Evolutionary conservation across 2,329 filamentous ascomycete genomes (phyloP).

Genomic region (Xylaria polymorpha): DNA sequence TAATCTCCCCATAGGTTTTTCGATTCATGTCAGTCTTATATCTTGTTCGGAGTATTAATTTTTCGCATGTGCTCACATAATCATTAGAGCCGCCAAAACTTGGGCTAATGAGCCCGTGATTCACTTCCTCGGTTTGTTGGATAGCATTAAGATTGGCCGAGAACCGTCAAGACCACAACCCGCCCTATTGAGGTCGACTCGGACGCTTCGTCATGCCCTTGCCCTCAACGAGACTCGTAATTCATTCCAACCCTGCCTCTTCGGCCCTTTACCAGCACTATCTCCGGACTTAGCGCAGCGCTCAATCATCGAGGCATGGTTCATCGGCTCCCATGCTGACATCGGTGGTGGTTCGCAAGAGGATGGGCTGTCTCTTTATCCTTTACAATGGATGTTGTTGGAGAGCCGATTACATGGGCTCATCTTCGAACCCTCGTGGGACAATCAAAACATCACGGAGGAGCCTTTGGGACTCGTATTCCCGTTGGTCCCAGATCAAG

Average conservation of each 20-base stretch:
- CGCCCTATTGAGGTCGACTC: slow-evolving; percentile 49
- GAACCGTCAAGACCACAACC: slow-evolving; percentile 46
- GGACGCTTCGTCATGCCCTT: slow-evolving; percentile 53
- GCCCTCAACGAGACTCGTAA: slow-evolving; percentile 54
- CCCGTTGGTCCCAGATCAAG: slow-evolving; percentile 28
- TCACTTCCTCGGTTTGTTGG: slow-evolving; percentile 54
- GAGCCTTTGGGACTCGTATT: slow-evolving; percentile 41
- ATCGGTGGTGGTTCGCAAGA: slow-evolving; percentile 52
- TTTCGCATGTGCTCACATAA: slow-evolving; percentile 22
- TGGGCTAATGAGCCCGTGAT: slow-evolving; percentile 49
- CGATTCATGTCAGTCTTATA: slow-evolving; percentile 35
- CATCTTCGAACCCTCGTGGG: slow-evolving; percentile 41
- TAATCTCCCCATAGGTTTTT: slow-evolving; percentile 33
- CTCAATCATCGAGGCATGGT: slow-evolving; percentile 55
- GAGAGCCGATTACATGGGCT: slow-evolving; percentile 51
- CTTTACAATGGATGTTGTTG: slow-evolving; percentile 56
- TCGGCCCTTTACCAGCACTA: slow-evolving; percentile 45
- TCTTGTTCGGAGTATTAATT: not conserved
- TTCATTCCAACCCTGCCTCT: slow-evolving; percentile 38
- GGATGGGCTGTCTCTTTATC: slow-evolving; percentile 55
- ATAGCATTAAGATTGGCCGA: slow-evolving; percentile 51
- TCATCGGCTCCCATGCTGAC: slow-evolving; percentile 54
- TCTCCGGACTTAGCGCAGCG: slow-evolving; percentile 40
- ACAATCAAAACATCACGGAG: slow-evolving; percentile 33
- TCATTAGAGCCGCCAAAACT: slow-evolving; percentile 32